phyloP scores from a whole-genome alignment of 805 yeast species.

The Monosporozyma yasuniensis region DNA sequence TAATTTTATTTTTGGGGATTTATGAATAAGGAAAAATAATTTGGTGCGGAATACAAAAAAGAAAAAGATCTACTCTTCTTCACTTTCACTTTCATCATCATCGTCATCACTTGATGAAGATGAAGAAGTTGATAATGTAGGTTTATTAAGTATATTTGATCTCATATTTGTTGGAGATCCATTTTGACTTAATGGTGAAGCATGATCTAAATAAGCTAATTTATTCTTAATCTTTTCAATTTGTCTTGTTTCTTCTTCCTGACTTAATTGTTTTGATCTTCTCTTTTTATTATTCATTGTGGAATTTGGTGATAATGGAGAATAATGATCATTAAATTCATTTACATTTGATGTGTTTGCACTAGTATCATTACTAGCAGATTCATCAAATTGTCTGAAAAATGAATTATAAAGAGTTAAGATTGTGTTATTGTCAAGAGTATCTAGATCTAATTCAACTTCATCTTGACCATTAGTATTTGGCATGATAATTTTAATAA shows the following conservation, averaged over 20 bases:
- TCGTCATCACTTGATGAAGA: constrained; percentile 34
- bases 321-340: constrained; percentile 6
- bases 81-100: constrained; percentile 58
- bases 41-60: too few species aligned
- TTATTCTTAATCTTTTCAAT: constrained; percentile 66
- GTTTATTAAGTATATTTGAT: constrained; percentile 2
- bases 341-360: constrained; percentile 19
- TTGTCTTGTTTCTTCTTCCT: constrained; percentile 57
- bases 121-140: constrained; percentile 8
- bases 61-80: constrained; percentile 49
- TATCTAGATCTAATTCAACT: constrained; percentile 93
- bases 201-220: constrained; percentile 60
- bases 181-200: constrained; percentile 36
- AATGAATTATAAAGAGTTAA: constrained; percentile 78
- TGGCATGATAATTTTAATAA: constrained; percentile 72
- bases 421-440: constrained; percentile 75
- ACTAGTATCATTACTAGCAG: constrained; percentile 23
- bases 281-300: constrained; percentile 26
- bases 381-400: constrained; percentile 38
- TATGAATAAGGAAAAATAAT: not conserved
- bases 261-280: constrained; percentile 50
- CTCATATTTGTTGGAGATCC: constrained; percentile 28
- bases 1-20: too few species aligned
- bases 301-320: constrained; percentile 24
- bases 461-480: constrained; percentile 63